phyloP scores from a whole-genome alignment of 495 filamentous ascomycete species.

The Daldinia concentrica region DNA sequence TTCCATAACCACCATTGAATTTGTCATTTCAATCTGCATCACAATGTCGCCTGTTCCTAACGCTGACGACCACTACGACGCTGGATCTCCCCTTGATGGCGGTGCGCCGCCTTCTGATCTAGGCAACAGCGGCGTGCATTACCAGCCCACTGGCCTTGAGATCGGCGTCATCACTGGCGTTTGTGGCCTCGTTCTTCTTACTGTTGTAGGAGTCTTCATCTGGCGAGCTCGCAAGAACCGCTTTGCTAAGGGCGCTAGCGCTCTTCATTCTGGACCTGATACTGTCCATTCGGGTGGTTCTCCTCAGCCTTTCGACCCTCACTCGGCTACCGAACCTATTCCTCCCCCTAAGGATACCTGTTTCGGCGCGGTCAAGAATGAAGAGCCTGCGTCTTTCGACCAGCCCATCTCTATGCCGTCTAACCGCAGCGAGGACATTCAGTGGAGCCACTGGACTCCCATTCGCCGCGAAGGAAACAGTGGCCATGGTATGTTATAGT shows the following conservation, averaged over 20 bases:
- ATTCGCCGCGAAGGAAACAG: constrained; percentile 5
- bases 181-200: constrained; percentile 30
- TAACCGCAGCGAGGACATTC: background rate
- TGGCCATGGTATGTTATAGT: constrained; percentile 32
- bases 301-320: constrained; percentile 7
- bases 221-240: constrained; percentile 44
- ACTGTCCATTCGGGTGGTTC: constrained; percentile 8
- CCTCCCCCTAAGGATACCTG: constrained; percentile 35
- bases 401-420: constrained; percentile 7
- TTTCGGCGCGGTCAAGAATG: constrained; percentile 29
- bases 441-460: constrained; percentile 30
- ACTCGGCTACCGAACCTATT: constrained; percentile 7
- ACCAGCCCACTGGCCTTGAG: constrained; percentile 39
- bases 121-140: constrained; percentile 23
- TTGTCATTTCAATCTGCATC: background rate
- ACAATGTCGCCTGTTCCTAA: constrained; percentile 40
- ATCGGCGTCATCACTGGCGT: constrained; percentile 44
- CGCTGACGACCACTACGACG: constrained; percentile 36
- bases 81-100: constrained; percentile 42
- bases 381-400: constrained; percentile 38
- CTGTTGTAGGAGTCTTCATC: constrained; percentile 40
- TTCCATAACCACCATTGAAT: constrained; percentile 1
- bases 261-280: constrained; percentile 5
- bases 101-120: constrained; percentile 36
- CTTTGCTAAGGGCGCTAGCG: constrained; percentile 13